These are phyloP conservation scores for Chrysosporium keratinophilum DNA, from an alignment of 2,329 filamentous ascomycete species.

Conservation along the genomic window DNA sequence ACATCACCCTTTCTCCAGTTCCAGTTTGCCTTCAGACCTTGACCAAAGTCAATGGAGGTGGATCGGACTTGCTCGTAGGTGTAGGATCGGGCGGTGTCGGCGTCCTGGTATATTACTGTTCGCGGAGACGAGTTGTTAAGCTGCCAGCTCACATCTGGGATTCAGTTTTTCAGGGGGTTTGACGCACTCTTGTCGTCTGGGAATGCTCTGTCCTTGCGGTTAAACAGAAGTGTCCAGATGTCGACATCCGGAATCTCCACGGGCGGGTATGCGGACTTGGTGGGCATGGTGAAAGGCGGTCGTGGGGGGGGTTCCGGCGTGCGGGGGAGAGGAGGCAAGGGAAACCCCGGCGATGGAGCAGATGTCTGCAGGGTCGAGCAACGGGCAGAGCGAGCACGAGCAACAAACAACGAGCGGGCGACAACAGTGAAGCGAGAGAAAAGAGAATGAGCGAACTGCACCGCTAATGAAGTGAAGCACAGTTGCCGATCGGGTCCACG, in stretches of 20 bases:
- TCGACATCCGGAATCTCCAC: constrained; percentile 64
- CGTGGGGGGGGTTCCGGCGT: neutral
- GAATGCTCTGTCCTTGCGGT: constrained; percentile 54
- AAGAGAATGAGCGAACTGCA: neutral
- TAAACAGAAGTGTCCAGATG: constrained; percentile 69
- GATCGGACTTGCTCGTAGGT: constrained; percentile 58
- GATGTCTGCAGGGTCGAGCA: neutral
- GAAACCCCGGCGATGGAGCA: neutral
- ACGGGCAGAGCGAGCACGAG: neutral
- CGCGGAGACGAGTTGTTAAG: neutral
- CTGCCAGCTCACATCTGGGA: neutral
- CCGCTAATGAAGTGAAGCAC: neutral
- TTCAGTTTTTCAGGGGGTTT: neutral
- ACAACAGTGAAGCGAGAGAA: neutral
- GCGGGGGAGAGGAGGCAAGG: constrained; percentile 6
- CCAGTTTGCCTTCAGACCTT: constrained; percentile 63
- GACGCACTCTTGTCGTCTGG: constrained; percentile 60
- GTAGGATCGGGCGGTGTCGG: constrained; percentile 57
- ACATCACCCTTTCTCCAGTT: constrained; percentile 77
- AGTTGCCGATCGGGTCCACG: constrained; percentile 4
- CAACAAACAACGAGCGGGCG: neutral
- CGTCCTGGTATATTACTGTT: constrained; percentile 67
- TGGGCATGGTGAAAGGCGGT: constrained; percentile 49
- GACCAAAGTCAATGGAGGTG: constrained; percentile 64
- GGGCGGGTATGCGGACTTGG: constrained; percentile 53